Percentiles rank a stretch among this genome's conserved stretches.
Conservation (phyloP, 2,329 filamentous ascomycete species). For the Nigrospora osmanthi region DNA sequence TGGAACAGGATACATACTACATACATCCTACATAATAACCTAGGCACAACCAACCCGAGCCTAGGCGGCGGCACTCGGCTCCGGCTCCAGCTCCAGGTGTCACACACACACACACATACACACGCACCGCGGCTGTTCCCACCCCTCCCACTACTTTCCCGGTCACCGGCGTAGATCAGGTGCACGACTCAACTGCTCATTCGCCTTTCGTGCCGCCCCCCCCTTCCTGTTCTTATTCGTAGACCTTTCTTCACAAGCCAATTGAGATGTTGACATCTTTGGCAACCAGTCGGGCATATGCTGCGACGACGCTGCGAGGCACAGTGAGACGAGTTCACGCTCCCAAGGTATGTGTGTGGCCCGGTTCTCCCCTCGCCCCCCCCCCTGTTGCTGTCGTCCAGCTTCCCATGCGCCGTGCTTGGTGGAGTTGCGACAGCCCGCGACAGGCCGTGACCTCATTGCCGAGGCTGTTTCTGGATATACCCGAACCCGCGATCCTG, state of each 20-base stretch:
- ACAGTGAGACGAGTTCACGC: conserved; percentile 13
- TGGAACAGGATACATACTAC: no score
- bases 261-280: conserved; percentile 23
- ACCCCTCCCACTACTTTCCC: not conserved
- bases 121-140: conserved; percentile 1
- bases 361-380: not conserved
- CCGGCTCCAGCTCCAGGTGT: no score
- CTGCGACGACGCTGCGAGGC: conserved; percentile 19
- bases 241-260: conserved; percentile 1
- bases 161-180: conserved; percentile 5
- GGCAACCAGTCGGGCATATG: conserved; percentile 23
- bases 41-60: no score
- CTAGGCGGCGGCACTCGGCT: no score
- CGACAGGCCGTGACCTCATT: no score
- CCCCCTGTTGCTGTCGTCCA: not conserved
- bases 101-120: no score
- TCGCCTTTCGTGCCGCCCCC: conserved; percentile 3
- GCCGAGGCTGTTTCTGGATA: no score
- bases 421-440: no score
- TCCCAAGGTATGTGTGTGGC: conserved; percentile 13
- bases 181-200: not conserved
- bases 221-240: conserved; percentile 5
- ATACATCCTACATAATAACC: no score
- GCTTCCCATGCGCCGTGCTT: no score
- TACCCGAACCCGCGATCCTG: no score